Evolutionary conservation across 176 grass and related monocot species (phyloP).

Genomic region (Tillandsia fasciculata): DNA sequence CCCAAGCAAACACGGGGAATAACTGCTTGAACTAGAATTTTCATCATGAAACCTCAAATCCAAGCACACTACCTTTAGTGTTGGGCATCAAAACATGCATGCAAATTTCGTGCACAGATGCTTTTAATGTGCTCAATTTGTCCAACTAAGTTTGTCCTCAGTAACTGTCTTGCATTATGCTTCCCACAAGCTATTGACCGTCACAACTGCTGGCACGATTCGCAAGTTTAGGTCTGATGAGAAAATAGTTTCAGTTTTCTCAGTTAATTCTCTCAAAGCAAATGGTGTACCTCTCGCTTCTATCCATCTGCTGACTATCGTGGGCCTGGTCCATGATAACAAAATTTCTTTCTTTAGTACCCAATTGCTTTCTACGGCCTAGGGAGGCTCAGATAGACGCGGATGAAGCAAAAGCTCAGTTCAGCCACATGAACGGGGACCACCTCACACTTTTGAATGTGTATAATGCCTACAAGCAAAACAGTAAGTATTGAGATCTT

Average conservation of each 20-base stretch:
- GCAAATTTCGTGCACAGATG: not conserved
- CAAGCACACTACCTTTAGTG: no score
- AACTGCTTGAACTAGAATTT: no score
- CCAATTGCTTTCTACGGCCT: constrained; percentile 97
- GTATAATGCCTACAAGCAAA: constrained; percentile 97
- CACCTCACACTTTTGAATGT: constrained; percentile 89
- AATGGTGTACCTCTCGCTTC: constrained; percentile 66
- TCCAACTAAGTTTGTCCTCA: constrained; percentile 28
- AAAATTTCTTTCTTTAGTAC: constrained; percentile 88
- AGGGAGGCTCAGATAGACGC: constrained; percentile 97
- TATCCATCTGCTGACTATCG: constrained; percentile 82
- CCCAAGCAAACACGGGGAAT: no score
- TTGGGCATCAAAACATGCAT: constrained; percentile 4
- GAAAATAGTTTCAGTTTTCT: constrained; percentile 86
- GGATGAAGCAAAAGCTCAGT: constrained; percentile 92
- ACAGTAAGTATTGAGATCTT: constrained; percentile 36
- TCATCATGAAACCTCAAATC: no score
- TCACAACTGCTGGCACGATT: constrained; percentile 41
- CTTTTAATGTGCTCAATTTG: constrained; percentile 12
- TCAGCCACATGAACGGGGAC: constrained; percentile 85
- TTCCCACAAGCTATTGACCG: constrained; percentile 45
- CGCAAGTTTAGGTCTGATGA: constrained; percentile 45
- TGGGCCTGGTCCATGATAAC: constrained; percentile 82
- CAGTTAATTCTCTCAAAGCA: constrained; percentile 75
- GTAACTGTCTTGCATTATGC: constrained; percentile 61